Conservation (phyloP, 2,329 filamentous ascomycete species). For the Penicillium sp. region DNA sequence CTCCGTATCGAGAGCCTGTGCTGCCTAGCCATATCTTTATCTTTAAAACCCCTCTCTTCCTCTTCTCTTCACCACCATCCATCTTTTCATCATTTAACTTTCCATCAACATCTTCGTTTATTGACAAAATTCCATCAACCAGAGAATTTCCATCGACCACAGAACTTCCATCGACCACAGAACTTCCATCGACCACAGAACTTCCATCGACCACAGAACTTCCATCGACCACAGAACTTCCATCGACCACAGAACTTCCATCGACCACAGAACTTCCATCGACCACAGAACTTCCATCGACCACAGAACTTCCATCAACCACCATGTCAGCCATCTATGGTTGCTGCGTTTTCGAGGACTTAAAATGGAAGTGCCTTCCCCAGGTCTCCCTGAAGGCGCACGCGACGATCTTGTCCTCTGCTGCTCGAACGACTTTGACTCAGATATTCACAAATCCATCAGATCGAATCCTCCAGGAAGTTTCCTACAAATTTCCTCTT, state of each 20-base stretch:
- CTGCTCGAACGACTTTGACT: conserved; percentile 48
- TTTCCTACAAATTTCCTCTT: conserved; percentile 64
- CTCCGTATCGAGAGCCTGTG: background rate
- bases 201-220: background rate
- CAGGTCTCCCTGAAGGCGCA: conserved; percentile 55
- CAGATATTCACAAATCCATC: conserved; percentile 61
- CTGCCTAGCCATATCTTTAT: background rate
- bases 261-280: background rate
- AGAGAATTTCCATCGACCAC: too few relatives aligned
- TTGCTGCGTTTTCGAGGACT: conserved; percentile 1
- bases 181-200: background rate
- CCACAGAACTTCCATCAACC: background rate
- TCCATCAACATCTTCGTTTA: too few relatives aligned
- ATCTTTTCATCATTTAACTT: background rate
- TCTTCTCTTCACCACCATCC: background rate
- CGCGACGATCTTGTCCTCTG: conserved; percentile 56
- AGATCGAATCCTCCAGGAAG: conserved; percentile 46
- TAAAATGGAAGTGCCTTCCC: conserved; percentile 49
- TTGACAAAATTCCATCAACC: background rate
- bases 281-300: too few relatives aligned
- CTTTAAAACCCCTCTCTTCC: background rate
- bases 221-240: too few relatives aligned
- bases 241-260: too few relatives aligned
- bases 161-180: too few relatives aligned
- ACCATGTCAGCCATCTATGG: conserved; percentile 2